phyloP scores from a whole-genome alignment of 2,329 filamentous ascomycete species.

The Cladophialophora psammophila region DNA sequence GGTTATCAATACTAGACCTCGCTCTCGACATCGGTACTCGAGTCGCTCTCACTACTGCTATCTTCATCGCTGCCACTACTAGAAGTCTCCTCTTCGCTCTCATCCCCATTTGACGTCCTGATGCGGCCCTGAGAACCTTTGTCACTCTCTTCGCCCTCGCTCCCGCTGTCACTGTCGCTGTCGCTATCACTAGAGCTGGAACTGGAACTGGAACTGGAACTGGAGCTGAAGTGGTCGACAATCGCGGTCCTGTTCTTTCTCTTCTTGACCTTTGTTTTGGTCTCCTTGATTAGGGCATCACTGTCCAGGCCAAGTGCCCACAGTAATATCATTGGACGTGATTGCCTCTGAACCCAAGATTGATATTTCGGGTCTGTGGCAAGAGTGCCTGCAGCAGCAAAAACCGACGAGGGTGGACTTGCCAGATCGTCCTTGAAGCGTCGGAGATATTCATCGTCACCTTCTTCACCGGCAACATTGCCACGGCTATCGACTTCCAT shows the following conservation, averaged over 20 bases:
- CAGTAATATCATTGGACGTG: slow-evolving; percentile 32
- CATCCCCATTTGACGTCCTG: not conserved
- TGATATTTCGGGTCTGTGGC: slow-evolving; percentile 37
- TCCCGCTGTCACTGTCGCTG: slow-evolving; percentile 29
- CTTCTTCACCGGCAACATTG: not conserved
- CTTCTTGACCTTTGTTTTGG: slow-evolving; percentile 45
- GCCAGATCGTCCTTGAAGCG: slow-evolving; percentile 23
- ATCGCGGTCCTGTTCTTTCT: slow-evolving; percentile 53
- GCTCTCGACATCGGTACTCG: slow-evolving; percentile 19
- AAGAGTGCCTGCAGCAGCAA: slow-evolving; percentile 52
- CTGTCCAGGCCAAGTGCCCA: slow-evolving; percentile 40
- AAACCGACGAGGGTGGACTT: not conserved
- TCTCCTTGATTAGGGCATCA: slow-evolving; percentile 9
- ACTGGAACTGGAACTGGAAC: slow-evolving; percentile 50
- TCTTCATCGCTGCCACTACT: slow-evolving; percentile 87
- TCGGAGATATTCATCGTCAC: slow-evolving; percentile 22
- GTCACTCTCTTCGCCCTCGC: slow-evolving; percentile 14
- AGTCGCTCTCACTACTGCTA: slow-evolving; percentile 22
- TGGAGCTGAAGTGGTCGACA: slow-evolving; percentile 44
- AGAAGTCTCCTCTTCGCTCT: slow-evolving; percentile 80
- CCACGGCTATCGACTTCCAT: not conserved
- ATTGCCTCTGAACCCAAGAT: slow-evolving; percentile 26
- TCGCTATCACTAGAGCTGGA: slow-evolving; percentile 46
- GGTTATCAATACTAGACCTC: not conserved
- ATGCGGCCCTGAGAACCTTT: not conserved